Base-by-base conservation (phyloP, 2,329 filamentous ascomycete genomes). In the Alternaria dauci region DNA sequence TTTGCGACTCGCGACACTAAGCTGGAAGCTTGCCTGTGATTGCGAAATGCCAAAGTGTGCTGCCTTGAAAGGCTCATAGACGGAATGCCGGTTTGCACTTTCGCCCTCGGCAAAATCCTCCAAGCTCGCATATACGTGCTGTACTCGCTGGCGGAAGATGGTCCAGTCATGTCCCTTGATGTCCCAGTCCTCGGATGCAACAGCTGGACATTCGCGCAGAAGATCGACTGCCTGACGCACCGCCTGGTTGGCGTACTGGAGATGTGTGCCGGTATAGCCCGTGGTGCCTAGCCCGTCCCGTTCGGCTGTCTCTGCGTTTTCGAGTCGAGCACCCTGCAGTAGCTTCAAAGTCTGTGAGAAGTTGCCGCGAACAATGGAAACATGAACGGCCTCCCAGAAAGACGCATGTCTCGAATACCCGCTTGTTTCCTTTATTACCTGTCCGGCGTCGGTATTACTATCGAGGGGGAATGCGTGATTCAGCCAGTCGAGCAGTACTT, bases 401-500 rank as follows among this genome's bases (percentile, higher is more conserved):
- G 91, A 83, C 26, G 85, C 82, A 71, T 95, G 91, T 43, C 88
- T 88, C 2, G 92, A 90, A 23, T 93, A 92, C 60, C 91, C 91
- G 1, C 91, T 91, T 46, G 84, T 84, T 68, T 88, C 80, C 28
- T 84, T 83, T 63, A 86, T 81, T 25, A 97, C 85, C 4, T 88
- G 83, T 38, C 87, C 82, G 25, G 91, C 81, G 70, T 94, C 90
- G 52, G 87, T 84, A 30, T 30, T 1, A 2, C 85, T 84, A 26
- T 90, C 85, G 63, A 91, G 88, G 73, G 91, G 88, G 73, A 97
- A 92, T 71, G 92, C 87, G 16, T 84, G 83, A 55, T 91, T 86
- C 65, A 96, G 83, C 94, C 94, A 98, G 70, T 91, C 86, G 63
- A 97, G 88, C 14, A 98, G 81, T 16, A 93, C 86, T 72, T 90